Conservation (phyloP, 495 filamentous ascomycete genomes). For the Penicillium odoratum region DNA sequence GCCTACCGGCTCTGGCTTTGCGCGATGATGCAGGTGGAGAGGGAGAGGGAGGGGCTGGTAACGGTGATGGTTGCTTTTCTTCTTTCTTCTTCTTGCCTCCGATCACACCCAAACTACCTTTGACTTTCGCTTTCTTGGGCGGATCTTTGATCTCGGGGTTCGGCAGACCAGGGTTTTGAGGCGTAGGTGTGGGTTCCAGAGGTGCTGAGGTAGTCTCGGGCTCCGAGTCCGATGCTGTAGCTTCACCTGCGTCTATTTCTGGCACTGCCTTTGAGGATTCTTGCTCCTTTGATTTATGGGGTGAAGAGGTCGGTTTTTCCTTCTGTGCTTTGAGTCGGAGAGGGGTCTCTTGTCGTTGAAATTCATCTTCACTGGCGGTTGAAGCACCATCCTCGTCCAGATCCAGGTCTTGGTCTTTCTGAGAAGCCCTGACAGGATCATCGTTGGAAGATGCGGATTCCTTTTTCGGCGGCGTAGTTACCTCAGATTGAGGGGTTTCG, state of each 20-base stretch:
- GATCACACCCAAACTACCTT: conserved; percentile 35
- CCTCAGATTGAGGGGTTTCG: conserved; percentile 10
- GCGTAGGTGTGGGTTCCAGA: not conserved
- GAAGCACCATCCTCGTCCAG: conserved; percentile 19
- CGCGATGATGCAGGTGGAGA: conserved; percentile 6
- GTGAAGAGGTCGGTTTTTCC: not conserved
- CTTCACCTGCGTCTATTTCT: conserved; percentile 10
- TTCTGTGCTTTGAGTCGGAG: conserved; percentile 1
- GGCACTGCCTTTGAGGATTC: conserved; percentile 3
- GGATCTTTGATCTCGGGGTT: conserved; percentile 6
- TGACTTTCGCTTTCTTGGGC: conserved; percentile 16
- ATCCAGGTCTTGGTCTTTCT: conserved; percentile 10
- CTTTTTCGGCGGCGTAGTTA: not conserved
- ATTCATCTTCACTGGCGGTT: conserved; percentile 35
- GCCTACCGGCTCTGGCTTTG: conserved; percentile 30
- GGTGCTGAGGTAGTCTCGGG: not conserved
- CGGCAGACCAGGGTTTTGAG: conserved; percentile 1
- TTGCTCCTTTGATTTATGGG: conserved; percentile 8
- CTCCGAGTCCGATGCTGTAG: conserved; percentile 27
- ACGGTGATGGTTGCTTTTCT: conserved; percentile 4
- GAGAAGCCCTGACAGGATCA: not conserved
- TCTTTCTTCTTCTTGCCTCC: conserved; percentile 39
- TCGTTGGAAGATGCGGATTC: not conserved
- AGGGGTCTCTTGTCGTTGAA: conserved; percentile 14
- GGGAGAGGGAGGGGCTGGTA: conserved; percentile 9